These are phyloP conservation scores for Microcos paniculata DNA, from an alignment of 345 rosid species.

Conservation along the genomic window DNA sequence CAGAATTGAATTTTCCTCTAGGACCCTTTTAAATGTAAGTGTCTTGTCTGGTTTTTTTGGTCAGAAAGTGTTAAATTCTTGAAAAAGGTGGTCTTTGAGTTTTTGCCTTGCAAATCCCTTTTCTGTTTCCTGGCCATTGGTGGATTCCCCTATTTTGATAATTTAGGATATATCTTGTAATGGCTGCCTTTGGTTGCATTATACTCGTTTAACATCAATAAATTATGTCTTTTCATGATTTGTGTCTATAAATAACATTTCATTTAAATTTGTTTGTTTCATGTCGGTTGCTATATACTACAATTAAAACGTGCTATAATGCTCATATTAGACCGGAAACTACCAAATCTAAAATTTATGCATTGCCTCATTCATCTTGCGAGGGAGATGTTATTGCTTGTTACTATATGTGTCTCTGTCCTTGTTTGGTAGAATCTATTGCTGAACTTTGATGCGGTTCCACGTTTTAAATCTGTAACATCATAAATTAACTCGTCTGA, in stretches of 20 bases:
- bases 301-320: not conserved
- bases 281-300: not conserved
- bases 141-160: not conserved
- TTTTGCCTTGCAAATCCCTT: not conserved
- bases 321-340: not conserved
- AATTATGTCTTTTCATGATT: not conserved
- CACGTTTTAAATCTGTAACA: not conserved
- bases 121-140: not conserved
- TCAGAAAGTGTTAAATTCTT: not conserved
- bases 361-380: not conserved
- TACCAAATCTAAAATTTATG: not conserved
- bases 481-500: not conserved
- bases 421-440: not conserved
- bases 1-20: not conserved
- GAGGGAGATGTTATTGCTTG: not conserved
- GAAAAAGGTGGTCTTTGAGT: not conserved
- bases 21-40: not conserved
- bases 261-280: not conserved
- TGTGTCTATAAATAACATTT: not conserved
- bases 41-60: not conserved
- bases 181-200: not conserved
- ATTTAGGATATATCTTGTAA: not conserved
- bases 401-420: not conserved
- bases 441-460: not conserved
- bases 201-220: not conserved